Base-by-base conservation (phyloP, 2,329 filamentous ascomycete species). In the Macrophomina phaseolina region DNA sequence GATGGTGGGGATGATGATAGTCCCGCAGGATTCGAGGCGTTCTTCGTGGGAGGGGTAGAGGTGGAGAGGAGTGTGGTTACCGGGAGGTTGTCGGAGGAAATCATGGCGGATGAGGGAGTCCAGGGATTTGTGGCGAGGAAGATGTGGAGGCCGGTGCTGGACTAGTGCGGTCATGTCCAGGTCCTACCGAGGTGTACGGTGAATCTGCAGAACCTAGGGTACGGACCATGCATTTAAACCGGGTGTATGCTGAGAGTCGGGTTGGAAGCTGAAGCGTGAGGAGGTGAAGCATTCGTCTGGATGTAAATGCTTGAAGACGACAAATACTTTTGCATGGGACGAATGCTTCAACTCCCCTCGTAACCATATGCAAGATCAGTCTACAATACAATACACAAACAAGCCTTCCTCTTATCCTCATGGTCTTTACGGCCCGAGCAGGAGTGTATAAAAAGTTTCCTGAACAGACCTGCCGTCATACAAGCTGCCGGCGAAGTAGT, bases 61-160 rank as follows among this genome's bases (percentile, higher is more conserved):
- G 71, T 81, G 45, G 90, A 92, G 77, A 81, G 83, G n/a, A 92
- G 89, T 72, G 79, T 91, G 2, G 81, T 92, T 3, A 92, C 89
- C 2, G 88, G 88, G 1, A 80, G 89, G 63, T 78, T 81, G 9
- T 87, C 85, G 1, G 76, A 73, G 4, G 87, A 91, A 30, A 83
- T 91, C 3, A 79, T 92, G 55, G 75, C 72, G 28, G 88, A 91
- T 70, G 88, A 90, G 71, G 84, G 84, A 0, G 86, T 91, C 2
- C 73, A 79, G 23, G 82, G 81, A 1, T 91, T 86, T 73, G 74
- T 85, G 5, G 82, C 82, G 4, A 80, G 89, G 64, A 86, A 84
- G 72, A 87, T 87, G 5, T 91, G 89, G 89, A 36, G 60, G 61
- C 45, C 48, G 23, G 16, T 64, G 34, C n/a, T 53, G 36, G 34